A percentile compares a stretch with the other conserved stretches of the same genome.
These are phyloP conservation scores for Carex parvula DNA, from an alignment of 176 grass and related monocot genomes.

Conservation along the genomic window DNA sequence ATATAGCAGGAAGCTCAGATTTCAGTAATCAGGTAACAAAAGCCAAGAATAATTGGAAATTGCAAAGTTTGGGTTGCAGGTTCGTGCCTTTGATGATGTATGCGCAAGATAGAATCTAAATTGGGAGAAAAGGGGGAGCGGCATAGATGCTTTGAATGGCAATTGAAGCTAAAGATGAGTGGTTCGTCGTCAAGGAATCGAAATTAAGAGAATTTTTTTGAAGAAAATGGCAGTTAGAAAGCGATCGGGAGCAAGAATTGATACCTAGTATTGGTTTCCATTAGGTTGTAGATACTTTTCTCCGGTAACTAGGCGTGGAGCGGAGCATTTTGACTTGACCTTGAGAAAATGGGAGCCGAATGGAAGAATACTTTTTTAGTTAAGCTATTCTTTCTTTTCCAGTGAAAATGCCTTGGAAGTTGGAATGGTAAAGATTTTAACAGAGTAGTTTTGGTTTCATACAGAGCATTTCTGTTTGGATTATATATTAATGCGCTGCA, in stretches of 20 bases:
- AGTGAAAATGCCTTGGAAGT: neutral
- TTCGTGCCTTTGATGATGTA: neutral
- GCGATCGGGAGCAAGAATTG: neutral
- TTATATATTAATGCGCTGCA: no score
- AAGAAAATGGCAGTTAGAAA: neutral
- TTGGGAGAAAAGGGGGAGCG: neutral
- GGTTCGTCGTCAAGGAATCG: slow-evolving; percentile 28
- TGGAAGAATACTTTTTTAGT: neutral
- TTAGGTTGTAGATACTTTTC: neutral
- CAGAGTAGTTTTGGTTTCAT: no score
- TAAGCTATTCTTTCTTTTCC: neutral
- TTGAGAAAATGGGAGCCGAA: slow-evolving; percentile 15
- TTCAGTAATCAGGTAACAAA: slow-evolving; percentile 3
- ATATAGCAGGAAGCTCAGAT: neutral
- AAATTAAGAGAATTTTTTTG: neutral
- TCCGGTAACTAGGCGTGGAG: neutral
- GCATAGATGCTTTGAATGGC: slow-evolving; percentile 22
- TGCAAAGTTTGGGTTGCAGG: neutral
- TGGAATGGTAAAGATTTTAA: no score
- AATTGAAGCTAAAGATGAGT: slow-evolving; percentile 27
- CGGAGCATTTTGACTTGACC: slow-evolving; percentile 25
- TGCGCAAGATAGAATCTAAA: slow-evolving; percentile 2
- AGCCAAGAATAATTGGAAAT: neutral
- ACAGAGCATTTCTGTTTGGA: no score
- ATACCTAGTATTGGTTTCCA: slow-evolving; percentile 17